Percentiles rank a stretch among this genome's conserved stretches.
Conservation (phyloP, 768 basidiomycete species). For the Hirschioporus abietinus region DNA sequence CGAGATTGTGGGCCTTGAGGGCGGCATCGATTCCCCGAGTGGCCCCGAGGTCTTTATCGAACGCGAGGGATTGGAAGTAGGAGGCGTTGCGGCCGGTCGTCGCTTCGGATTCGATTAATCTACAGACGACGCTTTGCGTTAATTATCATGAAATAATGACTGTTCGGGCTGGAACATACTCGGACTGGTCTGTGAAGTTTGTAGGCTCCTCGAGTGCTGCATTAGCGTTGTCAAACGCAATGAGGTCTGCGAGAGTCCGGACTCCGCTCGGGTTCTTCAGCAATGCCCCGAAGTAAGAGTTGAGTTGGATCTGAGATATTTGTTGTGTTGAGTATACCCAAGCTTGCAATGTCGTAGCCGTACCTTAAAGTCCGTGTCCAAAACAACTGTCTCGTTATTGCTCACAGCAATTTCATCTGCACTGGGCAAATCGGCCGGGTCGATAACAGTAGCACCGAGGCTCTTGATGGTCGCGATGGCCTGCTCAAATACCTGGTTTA, state of each 20-base stretch:
- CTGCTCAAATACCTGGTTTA: constrained; percentile 33
- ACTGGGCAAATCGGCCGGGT: constrained; percentile 21
- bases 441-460: constrained; percentile 34
- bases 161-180: constrained; percentile 1
- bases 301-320: constrained; percentile 4
- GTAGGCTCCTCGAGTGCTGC: constrained; percentile 16
- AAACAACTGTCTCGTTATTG: constrained; percentile 18
- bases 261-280: constrained; percentile 23
- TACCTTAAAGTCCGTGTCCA: constrained; percentile 18
- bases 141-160: not conserved
- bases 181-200: constrained; percentile 9
- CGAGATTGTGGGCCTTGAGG: constrained; percentile 25
- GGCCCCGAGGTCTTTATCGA: constrained; percentile 26
- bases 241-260: constrained; percentile 15
- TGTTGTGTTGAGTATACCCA: not conserved
- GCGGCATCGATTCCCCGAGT: constrained; percentile 31
- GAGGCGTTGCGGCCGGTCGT: constrained; percentile 24
- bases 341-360: not conserved
- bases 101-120: constrained; percentile 22
- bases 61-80: constrained; percentile 26
- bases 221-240: constrained; percentile 16
- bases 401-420: constrained; percentile 25
- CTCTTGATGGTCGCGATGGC: constrained; percentile 31
- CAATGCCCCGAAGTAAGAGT: constrained; percentile 19
- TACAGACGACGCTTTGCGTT: constrained; percentile 15